phyloP scores from a whole-genome alignment of 2,329 filamentous ascomycete species.

The Botrytis fragariae region DNA sequence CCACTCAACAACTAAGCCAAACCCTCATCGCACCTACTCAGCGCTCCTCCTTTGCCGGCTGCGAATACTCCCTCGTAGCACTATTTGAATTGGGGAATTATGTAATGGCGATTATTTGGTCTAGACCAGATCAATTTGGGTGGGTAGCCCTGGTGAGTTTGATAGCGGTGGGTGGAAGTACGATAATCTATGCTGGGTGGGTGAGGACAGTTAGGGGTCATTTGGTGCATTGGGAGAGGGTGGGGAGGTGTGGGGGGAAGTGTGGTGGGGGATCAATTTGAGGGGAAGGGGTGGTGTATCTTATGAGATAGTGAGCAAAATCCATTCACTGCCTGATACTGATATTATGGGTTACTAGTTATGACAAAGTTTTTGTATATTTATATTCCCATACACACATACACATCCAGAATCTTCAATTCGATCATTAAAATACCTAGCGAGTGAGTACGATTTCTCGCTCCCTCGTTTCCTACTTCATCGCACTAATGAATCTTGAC shows the following conservation, averaged over 20 bases:
- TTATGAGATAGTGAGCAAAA: background rate
- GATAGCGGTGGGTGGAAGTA: conserved; percentile 37
- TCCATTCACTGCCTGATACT: background rate
- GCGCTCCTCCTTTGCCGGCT: conserved; percentile 44
- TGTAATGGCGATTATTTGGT: conserved; percentile 41
- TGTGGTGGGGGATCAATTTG: conserved; percentile 10
- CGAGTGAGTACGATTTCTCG: background rate
- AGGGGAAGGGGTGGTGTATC: background rate
- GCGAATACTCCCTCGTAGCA: conserved; percentile 43
- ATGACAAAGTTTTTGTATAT: background rate
- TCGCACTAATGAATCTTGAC: background rate
- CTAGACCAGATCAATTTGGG: conserved; percentile 41
- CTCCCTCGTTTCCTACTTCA: background rate
- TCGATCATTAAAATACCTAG: background rate
- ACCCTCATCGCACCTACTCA: conserved; percentile 39
- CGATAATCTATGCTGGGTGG: conserved; percentile 41
- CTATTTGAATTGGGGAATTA: conserved; percentile 44
- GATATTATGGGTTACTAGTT: background rate
- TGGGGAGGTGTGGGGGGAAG: conserved; percentile 23
- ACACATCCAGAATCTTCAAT: background rate
- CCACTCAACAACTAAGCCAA: conserved; percentile 46
- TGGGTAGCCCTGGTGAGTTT: conserved; percentile 42
- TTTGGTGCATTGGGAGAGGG: conserved; percentile 43
- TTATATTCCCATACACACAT: background rate
- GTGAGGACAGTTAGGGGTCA: conserved; percentile 42